Evolutionary conservation across 768 basidiomycete species (phyloP).

Genomic region (Termitomyces sp.): DNA sequence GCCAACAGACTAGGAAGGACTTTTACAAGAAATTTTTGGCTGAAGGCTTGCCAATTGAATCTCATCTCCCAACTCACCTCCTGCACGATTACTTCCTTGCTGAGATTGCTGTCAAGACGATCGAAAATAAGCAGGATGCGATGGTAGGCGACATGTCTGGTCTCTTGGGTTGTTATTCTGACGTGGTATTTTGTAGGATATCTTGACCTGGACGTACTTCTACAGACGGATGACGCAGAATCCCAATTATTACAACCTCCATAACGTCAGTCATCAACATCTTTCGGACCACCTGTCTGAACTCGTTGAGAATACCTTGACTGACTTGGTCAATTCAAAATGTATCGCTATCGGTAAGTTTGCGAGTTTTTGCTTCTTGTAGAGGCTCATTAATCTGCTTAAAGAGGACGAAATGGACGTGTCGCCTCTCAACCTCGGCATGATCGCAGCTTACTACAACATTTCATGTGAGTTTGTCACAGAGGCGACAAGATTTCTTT

Average conservation of each 20-base stretch:
- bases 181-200: slow-evolving; percentile 50
- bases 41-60: slow-evolving; percentile 97
- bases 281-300: slow-evolving; percentile 95
- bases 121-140: slow-evolving; percentile 98
- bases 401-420: slow-evolving; percentile 92
- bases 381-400: not conserved
- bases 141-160: slow-evolving; percentile 46
- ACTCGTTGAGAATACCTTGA: slow-evolving; percentile 89
- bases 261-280: slow-evolving; percentile 94
- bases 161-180: not conserved
- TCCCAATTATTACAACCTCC: slow-evolving; percentile 90
- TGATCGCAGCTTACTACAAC: slow-evolving; percentile 97
- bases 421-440: slow-evolving; percentile 88
- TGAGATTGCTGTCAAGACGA: slow-evolving; percentile 97
- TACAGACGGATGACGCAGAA: slow-evolving; percentile 98
- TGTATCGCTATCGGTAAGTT: slow-evolving; percentile 81
- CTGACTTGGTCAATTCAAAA: slow-evolving; percentile 89
- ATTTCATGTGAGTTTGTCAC: slow-evolving; percentile 63
- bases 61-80: slow-evolving; percentile 82
- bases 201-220: slow-evolving; percentile 98
- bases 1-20: slow-evolving; percentile 95
- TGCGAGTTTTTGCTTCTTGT: not conserved
- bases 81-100: slow-evolving; percentile 97
- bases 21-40: slow-evolving; percentile 99
- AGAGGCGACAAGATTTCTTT: not conserved